Percentiles rank a stretch among this genome's conserved stretches.
These are phyloP conservation scores for Termitomyces heimii DNA, from an alignment of 768 basidiomycete species.

Conservation along the genomic window DNA sequence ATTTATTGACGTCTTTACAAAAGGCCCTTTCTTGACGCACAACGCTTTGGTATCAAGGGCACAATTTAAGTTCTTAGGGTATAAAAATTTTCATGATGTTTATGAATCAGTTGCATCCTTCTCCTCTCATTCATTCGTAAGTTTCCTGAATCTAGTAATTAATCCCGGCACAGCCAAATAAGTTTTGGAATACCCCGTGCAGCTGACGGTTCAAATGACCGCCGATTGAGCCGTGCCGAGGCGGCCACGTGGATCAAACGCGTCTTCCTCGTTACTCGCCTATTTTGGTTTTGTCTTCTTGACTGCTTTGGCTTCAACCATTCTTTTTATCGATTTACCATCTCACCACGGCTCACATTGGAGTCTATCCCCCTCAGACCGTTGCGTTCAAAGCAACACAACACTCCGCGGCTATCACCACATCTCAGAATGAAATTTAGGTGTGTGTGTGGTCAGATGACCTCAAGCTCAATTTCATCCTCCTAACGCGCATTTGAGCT, in stretches of 20 bases:
- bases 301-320: not conserved
- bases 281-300: not conserved
- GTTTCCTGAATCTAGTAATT: not conserved
- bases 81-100: too few relatives aligned
- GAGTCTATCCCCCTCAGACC: constrained; percentile 35
- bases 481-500: constrained; percentile 32
- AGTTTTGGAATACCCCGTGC: too few relatives aligned
- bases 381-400: constrained; percentile 17
- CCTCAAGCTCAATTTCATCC: not conserved
- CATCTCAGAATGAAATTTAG: constrained; percentile 54
- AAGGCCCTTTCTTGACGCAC: not conserved
- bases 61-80: not conserved
- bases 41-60: not conserved
- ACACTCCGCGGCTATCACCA: constrained; percentile 14
- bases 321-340: constrained; percentile 1
- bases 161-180: not conserved
- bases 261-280: not conserved
- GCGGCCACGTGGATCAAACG: not conserved
- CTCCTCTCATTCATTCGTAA: not conserved
- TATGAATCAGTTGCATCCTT: not conserved
- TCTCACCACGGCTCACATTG: constrained; percentile 15
- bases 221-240: not conserved
- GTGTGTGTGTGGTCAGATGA: constrained; percentile 22
- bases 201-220: not conserved
- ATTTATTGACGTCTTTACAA: not conserved